Evolutionary conservation across 768 basidiomycete species (phyloP).

Genomic region (Agaricus bisporus): DNA sequence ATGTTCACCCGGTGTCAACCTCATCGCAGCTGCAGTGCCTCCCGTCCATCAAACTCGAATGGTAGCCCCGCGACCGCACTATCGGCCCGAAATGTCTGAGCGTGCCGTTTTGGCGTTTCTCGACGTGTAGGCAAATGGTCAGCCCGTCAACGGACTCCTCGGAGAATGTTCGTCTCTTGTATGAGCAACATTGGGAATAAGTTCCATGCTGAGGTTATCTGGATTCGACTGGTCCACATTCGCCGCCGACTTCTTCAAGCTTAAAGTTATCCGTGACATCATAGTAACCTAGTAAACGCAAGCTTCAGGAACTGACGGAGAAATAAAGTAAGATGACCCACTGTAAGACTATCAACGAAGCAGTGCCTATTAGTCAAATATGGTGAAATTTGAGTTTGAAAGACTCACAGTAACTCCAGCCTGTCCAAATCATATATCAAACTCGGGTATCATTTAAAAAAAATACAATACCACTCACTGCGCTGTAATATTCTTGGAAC

Average conservation of each 20-base stretch:
- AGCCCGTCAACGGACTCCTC: background rate
- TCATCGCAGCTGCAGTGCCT: background rate
- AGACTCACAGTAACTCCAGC: conserved; percentile 33
- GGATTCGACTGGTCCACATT: conserved; percentile 15
- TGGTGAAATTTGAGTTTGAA: conserved; percentile 5
- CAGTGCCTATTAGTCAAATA: background rate
- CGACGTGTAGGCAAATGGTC: background rate
- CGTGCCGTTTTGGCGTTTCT: background rate
- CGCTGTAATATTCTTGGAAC: conserved; percentile 39
- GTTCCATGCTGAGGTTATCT: background rate
- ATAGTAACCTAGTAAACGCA: conserved; percentile 41
- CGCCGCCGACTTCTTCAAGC: conserved; percentile 38
- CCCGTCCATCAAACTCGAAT: background rate
- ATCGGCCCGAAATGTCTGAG: background rate
- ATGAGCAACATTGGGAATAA: background rate
- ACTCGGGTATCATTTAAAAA: background rate
- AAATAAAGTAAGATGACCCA: conserved; percentile 1
- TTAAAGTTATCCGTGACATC: conserved; percentile 66
- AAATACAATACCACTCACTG: conserved; percentile 27
- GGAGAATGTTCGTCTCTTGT: background rate
- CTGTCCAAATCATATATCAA: conserved; percentile 14
- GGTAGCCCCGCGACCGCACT: background rate
- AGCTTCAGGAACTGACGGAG: background rate
- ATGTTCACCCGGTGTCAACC: background rate
- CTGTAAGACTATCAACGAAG: conserved; percentile 17